Evolutionary conservation across 2,329 filamentous ascomycete species (phyloP).

Genomic region (Phialophora chinensis): DNA sequence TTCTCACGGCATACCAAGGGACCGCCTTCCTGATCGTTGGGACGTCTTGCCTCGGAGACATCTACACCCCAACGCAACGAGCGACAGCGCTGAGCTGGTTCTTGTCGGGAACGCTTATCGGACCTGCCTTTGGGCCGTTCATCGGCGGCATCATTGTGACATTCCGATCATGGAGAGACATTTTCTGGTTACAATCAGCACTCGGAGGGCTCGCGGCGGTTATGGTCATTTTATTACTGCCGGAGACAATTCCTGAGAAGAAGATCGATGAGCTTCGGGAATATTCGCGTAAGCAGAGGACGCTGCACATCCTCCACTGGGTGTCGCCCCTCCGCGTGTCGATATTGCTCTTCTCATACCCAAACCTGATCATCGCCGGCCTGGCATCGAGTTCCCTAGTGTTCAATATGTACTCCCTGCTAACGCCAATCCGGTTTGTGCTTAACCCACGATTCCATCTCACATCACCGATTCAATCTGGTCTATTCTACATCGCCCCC

Average conservation of each 20-base stretch:
- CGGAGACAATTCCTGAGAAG: conserved; percentile 73
- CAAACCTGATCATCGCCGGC: conserved; percentile 69
- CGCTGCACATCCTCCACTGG: conserved; percentile 64
- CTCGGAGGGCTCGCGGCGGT: conserved; percentile 66
- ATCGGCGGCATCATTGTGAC: conserved; percentile 79
- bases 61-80: conserved; percentile 70
- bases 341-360: conserved; percentile 68
- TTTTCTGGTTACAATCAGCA: conserved; percentile 78
- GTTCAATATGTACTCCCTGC: conserved; percentile 76
- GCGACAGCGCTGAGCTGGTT: conserved; percentile 78
- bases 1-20: conserved; percentile 75
- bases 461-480: conserved; percentile 68
- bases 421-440: conserved; percentile 74
- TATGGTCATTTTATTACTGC: conserved; percentile 69
- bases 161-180: conserved; percentile 72
- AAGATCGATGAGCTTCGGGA: conserved; percentile 67
- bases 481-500: conserved; percentile 76
- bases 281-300: conserved; percentile 55
- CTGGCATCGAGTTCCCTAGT: conserved; percentile 68
- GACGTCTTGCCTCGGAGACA: conserved; percentile 70
- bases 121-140: conserved; percentile 71
- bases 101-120: conserved; percentile 71
- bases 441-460: conserved; percentile 76
- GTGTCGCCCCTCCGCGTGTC: conserved; percentile 69
- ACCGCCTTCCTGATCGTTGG: conserved; percentile 77